Evolutionary conservation across 2,329 filamentous ascomycete genomes (phyloP).

Genomic region (Colletotrichum sp.): DNA sequence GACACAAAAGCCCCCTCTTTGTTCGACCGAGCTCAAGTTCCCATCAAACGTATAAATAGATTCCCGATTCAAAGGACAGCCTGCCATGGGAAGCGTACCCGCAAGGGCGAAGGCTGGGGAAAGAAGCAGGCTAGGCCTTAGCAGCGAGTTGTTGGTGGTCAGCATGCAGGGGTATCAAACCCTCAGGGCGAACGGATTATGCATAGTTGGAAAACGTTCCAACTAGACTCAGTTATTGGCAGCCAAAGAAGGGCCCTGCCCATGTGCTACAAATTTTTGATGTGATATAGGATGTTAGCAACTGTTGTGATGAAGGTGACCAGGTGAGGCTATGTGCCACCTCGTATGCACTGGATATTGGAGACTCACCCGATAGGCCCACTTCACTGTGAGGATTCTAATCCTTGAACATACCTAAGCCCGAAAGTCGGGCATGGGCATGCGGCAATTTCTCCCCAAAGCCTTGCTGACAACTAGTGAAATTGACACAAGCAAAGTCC

Average conservation of each 20-base stretch:
- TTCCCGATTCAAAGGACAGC: background rate
- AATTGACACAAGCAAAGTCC: too few relatives aligned
- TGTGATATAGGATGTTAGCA: background rate
- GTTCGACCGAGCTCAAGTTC: too few relatives aligned
- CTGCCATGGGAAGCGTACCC: background rate
- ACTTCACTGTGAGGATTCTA: background rate
- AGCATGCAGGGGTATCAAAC: background rate
- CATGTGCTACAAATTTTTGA: background rate
- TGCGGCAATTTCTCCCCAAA: background rate
- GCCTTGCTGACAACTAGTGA: background rate
- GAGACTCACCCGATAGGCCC: background rate
- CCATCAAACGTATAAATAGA: background rate
- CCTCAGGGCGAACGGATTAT: fast-evolving
- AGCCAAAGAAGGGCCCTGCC: fast-evolving
- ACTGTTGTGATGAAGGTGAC: fast-evolving
- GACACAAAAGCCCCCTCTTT: too few relatives aligned
- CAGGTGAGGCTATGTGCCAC: background rate
- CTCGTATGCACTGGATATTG: fast-evolving
- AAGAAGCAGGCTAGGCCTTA: background rate
- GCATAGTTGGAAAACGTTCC: background rate
- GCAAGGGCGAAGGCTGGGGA: background rate
- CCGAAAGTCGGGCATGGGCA: fast-evolving
- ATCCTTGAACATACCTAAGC: background rate
- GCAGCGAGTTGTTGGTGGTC: background rate
- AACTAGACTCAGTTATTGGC: background rate